Base-by-base conservation (phyloP, 1,284 basidiomycete species). In the Mycena citricolor region DNA sequence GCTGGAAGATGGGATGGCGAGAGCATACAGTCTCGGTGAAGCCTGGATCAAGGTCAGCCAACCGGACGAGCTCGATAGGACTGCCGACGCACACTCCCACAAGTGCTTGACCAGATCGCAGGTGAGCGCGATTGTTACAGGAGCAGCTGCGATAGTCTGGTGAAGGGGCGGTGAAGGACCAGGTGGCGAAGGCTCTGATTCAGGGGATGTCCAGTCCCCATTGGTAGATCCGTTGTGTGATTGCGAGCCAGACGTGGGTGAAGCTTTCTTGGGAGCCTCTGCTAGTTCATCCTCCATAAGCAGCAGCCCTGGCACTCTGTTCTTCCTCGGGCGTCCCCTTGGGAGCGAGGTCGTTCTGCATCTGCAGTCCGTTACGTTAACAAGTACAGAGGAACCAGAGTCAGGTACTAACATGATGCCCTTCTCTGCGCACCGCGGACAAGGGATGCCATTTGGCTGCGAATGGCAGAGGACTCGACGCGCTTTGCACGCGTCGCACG, bases 361-460 rank as follows among this genome's bases (percentile, higher is more conserved):
- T 22, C 42, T 44, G 13, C 5, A 16, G 26, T 21, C 4, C 28
- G 16, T 47, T 32, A 34, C n/a, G 31, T 16, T 30, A n/a, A 13
- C 1, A 16, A 25, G 17, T 20, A 16, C n/a, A 17, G 8, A 19
- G n/a, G 19, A 19, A 12, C 21, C 21, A 8, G 24, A 16, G 19
- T 21, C 16, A 13, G 13, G 17, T 5, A 40, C 31, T 25, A 14
- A 42, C 48, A 50, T 19, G 12, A 45, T 7, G 2, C 39, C 39
- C 17, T 50, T 50, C 29, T 45, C 48, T 4, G 30, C 31, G 35
- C 48, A 50, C 5, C 48, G 39, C 1, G 48, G 48, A 45, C 48
- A 50, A 3, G 48, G 34, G 6, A 35, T n/a, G 11, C 49, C 49
- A 6, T 28, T 22, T 2, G 44, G 32, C 16, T 47, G 41, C 7